Evolutionary conservation across 306 rosid genomes (phyloP).

Genomic region (Argentina anserina): DNA sequence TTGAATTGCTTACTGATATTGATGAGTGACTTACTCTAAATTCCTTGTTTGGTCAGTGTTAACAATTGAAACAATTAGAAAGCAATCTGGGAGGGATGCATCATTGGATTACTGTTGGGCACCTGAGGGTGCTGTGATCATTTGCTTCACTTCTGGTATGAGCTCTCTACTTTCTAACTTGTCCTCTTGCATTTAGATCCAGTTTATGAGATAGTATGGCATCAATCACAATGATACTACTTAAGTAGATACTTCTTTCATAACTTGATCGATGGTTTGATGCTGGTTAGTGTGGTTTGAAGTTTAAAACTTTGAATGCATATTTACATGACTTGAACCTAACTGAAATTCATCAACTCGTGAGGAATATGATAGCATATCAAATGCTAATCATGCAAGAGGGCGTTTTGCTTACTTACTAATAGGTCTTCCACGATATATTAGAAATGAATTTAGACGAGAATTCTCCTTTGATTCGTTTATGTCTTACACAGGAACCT

Average conservation of each 20-base stretch:
- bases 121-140: conserved; percentile 52
- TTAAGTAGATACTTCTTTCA: neutral
- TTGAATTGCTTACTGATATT: neutral
- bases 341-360: neutral
- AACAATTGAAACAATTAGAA: conserved; percentile 51
- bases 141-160: conserved; percentile 91
- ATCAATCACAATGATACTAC: neutral
- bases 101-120: conserved; percentile 59
- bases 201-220: neutral
- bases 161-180: conserved; percentile 13
- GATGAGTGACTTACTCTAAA: neutral
- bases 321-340: neutral
- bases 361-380: neutral
- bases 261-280: neutral
- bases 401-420: too few species aligned
- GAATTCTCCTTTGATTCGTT: conserved; percentile 8
- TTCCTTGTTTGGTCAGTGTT: conserved; percentile 41
- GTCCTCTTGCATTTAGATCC: neutral
- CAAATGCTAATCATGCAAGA: neutral
- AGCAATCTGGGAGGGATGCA: conserved; percentile 23
- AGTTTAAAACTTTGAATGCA: neutral
- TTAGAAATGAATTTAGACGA: neutral
- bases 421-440: neutral
- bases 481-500: conserved; percentile 58
- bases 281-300: neutral